Evolutionary conservation across 1,284 basidiomycete genomes (phyloP), one percentile per base, ranked within the genome.

Genomic region (Butyriboletus regius): DNA sequence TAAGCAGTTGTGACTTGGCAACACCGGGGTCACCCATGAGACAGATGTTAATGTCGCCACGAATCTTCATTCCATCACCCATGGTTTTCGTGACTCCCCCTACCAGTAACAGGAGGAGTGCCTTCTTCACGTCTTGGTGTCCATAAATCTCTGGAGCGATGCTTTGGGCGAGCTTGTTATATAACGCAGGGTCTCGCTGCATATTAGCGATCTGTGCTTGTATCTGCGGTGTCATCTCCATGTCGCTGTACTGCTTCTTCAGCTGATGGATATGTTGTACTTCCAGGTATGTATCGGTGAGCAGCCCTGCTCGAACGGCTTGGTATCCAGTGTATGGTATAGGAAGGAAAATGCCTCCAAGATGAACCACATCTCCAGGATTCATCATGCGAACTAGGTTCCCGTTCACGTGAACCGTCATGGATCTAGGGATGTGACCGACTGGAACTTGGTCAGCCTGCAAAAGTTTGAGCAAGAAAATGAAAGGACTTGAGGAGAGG

Each of bases 1-100:
- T 98, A 56, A 98, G 78, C 49, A 98, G 67, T 68, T 98, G 96
- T 26, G 93, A 97, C 71, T 99, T 99, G 60, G 96, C 96, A 54
- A 98, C 95, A 85, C 96, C 96, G 44, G 96, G 96, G 71, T 99
- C 96, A 61, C 96, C 96, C 96, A 99, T 98, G 43, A 99, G 72
- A 70, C 96, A 98, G 22, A 99, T 77, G 62, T 99, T 98, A 71
- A 99, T 78, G 69, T 98, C 96, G 24, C 96, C 96, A 64, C 96
- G 81, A 61, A 99, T 98, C 72, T 91, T 97, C 91, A 99, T 93
- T 5, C 96, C 96, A 65, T 99, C 96, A 7, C 88, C 90, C 67
- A 95, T 91, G 17, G 80, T 76, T 72, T 98, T 98, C 48, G 88
- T 94, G 1, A 95, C 94, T 42, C 96, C 96, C 20, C 96, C 96